A percentile compares a stretch with the other conserved stretches of the same genome.
Conservation (phyloP, 306 rosid genomes). For the Vigna reflexopilosa region DNA sequence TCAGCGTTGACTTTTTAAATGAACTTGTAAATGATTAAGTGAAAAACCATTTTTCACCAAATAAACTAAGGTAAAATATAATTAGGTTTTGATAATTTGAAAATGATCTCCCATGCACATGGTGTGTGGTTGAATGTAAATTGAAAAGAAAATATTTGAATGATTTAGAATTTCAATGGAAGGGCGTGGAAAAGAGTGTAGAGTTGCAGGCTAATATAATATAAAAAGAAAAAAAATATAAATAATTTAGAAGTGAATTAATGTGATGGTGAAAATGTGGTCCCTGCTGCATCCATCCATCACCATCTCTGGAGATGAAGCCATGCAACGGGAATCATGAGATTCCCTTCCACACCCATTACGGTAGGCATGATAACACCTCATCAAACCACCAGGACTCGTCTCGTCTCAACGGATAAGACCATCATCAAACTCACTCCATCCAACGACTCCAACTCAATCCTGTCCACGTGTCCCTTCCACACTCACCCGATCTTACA, state of each 20-base stretch:
- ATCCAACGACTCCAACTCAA: conserved; percentile 51
- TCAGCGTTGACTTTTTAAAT: background rate
- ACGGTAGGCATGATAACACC: conserved; percentile 59
- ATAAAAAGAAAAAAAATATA: too few species aligned
- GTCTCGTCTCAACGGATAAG: conserved; percentile 57
- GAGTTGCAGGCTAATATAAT: too few species aligned
- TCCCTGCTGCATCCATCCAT: conserved; percentile 54
- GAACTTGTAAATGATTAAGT: background rate
- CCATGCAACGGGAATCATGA: conserved; percentile 78
- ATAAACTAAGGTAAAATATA: too few species aligned
- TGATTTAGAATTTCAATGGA: background rate
- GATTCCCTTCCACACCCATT: conserved; percentile 65
- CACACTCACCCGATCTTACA: background rate
- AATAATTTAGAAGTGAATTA: background rate
- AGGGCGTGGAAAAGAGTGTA: background rate
- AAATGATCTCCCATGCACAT: background rate
- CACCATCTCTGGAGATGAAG: conserved; percentile 56
- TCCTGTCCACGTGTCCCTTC: conserved; percentile 50
- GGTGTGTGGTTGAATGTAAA: background rate
- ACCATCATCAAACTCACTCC: conserved; percentile 44
- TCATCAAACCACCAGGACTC: conserved; percentile 38
- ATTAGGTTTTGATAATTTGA: too few species aligned
- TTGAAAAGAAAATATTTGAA: background rate
- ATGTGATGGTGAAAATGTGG: conserved; percentile 41
- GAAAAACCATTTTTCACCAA: background rate